Base-by-base conservation (phyloP, 768 basidiomycete species). In the Hericium erinaceus region DNA sequence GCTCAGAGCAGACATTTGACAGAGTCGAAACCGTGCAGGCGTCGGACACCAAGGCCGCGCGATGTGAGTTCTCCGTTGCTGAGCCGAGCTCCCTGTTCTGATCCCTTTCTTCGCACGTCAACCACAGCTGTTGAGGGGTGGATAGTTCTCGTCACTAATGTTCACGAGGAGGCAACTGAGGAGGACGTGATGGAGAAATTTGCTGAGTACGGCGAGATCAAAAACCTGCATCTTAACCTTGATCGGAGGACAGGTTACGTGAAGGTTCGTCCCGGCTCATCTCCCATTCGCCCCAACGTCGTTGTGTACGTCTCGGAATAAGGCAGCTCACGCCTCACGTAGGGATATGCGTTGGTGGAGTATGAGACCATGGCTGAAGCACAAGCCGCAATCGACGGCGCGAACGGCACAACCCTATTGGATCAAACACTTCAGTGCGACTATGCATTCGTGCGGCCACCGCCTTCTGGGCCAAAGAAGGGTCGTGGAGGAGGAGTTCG, bases 281-380 rank as follows among this genome's bases (percentile, higher is more conserved):
- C 53, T 37, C n/a, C 9, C 33, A 11, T 26, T 26, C n/a, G 54
- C 48, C 51, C 6, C 46, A 18, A 49, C 20, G 48, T 52, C 46
- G 24, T 26, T 40, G 40, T 38, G 12, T 55, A 28, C 48, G 33
- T 52, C 39, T 58, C 20, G 49, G 37, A 38, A 52, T n/a, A 56
- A 56, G 50, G 16, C 39, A 38, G 15, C 33, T 33, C 33, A 33
- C 33, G 9, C 33, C 38, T 18, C 28, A 46, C 33, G 52, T 65
- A 98, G 95, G 97, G 97, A 46, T 99, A 99, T 74, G 95, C 95
- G 4, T 75, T 99, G 56, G 92, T 99, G 53, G 97, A 99, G 72
- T 99, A 98, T 69, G 93, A 95, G 67, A 95, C 92, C 5, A 88
- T 91, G 83, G 78, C 85, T 11, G 95, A 98, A 60, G 97, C 97